These are phyloP conservation scores for Paecilomyces dactylethromorphus DNA, from an alignment of 2,329 filamentous ascomycete genomes.

Conservation along the genomic window DNA sequence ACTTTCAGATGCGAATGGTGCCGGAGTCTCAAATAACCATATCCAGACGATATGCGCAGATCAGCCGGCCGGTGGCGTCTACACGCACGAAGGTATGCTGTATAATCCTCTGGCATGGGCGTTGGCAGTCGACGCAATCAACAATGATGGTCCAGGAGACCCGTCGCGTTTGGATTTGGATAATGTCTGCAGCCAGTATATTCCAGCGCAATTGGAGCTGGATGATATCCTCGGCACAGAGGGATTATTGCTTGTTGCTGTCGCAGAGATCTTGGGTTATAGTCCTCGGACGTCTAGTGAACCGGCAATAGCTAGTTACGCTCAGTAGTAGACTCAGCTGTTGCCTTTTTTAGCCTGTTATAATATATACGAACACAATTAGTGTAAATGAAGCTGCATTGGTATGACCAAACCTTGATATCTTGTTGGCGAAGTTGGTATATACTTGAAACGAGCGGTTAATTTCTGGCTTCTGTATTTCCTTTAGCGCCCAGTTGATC, in stretches of 20 bases:
- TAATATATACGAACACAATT: too few relatives aligned
- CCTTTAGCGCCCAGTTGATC: too few relatives aligned
- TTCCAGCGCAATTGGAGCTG: constrained; percentile 21
- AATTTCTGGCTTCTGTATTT: too few relatives aligned
- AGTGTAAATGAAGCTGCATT: too few relatives aligned
- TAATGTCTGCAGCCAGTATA: constrained; percentile 31
- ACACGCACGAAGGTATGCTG: constrained; percentile 46
- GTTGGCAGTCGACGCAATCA: constrained; percentile 44
- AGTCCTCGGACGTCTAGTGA: constrained; percentile 28
- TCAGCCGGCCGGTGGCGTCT: constrained; percentile 35
- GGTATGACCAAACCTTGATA: too few relatives aligned
- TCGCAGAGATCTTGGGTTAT: constrained; percentile 26
- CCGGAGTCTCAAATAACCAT: constrained; percentile 47
- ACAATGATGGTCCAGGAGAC: constrained; percentile 40
- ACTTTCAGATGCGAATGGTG: constrained; percentile 29
- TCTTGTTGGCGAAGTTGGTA: too few relatives aligned
- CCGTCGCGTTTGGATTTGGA: constrained; percentile 32
- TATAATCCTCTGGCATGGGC: constrained; percentile 40
- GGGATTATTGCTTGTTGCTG: constrained; percentile 35
- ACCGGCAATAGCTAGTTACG: constrained; percentile 38
- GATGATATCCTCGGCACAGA: constrained; percentile 42
- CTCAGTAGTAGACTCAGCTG: constrained; percentile 5
- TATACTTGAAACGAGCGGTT: too few relatives aligned
- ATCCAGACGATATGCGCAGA: constrained; percentile 39
- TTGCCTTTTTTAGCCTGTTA: too few relatives aligned